phyloP scores from a whole-genome alignment of 108 stramenopile species.

The Fragilaria crotonensis region DNA sequence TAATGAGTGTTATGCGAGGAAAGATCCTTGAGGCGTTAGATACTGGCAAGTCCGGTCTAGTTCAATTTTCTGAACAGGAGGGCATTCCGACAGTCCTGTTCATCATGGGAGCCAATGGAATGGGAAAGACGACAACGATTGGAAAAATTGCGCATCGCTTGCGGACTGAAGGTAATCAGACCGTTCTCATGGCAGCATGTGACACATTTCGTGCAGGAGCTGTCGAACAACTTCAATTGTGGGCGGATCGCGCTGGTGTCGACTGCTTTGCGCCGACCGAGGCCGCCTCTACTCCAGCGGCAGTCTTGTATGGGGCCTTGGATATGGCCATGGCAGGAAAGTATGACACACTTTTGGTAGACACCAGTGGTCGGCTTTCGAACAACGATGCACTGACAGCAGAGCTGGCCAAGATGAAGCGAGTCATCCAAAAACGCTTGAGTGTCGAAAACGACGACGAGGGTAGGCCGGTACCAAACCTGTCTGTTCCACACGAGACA shows the following conservation, averaged over 20 bases:
- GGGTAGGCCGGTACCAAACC: constrained; percentile 44
- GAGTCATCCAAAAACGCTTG: constrained; percentile 74
- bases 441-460: constrained; percentile 37
- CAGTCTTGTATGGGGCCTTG: constrained; percentile 65
- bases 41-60: constrained; percentile 26
- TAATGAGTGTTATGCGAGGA: constrained; percentile 70
- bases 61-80: constrained; percentile 36
- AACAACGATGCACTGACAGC: constrained; percentile 87
- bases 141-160: constrained; percentile 91
- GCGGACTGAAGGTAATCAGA: constrained; percentile 67
- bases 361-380: constrained; percentile 86
- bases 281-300: constrained; percentile 43
- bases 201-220: constrained; percentile 96
- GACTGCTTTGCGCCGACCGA: constrained; percentile 76
- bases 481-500: constrained; percentile 82
- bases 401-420: constrained; percentile 86
- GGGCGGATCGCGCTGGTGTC: constrained; percentile 81
- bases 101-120: constrained; percentile 83
- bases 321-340: constrained; percentile 69
- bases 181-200: constrained; percentile 85
- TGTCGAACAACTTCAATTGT: constrained; percentile 87
- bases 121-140: constrained; percentile 95
- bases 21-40: constrained; percentile 70
- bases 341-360: constrained; percentile 87
- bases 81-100: constrained; percentile 63